Conservation (phyloP, 768 basidiomycete species). For the Hygrocybe coccinea region DNA sequence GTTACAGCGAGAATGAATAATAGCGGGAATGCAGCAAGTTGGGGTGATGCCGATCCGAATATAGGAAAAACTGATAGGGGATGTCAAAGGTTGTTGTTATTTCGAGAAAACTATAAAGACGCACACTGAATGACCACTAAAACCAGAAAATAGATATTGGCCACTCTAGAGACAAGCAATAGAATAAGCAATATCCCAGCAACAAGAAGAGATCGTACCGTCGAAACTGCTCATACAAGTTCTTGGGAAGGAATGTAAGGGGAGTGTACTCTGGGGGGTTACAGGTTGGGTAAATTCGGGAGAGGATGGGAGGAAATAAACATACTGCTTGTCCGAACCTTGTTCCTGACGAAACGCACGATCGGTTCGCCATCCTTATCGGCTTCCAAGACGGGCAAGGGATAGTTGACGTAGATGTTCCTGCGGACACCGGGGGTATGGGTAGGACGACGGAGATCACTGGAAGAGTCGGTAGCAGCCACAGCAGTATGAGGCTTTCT, state of each 20-base stretch:
- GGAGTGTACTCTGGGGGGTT: constrained; percentile 86
- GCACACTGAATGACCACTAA: constrained; percentile 79
- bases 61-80: constrained; percentile 67
- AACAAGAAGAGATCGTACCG: constrained; percentile 44
- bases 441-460: constrained; percentile 31
- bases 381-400: constrained; percentile 59
- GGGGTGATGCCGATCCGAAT: constrained; percentile 82
- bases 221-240: constrained; percentile 91
- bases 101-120: no score
- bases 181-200: not conserved
- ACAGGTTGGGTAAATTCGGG: no score
- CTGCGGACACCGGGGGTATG: constrained; percentile 52
- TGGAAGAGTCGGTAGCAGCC: constrained; percentile 24
- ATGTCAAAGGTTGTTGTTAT: no score
- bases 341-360: constrained; percentile 81
- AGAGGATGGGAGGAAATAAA: constrained; percentile 15
- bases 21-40: constrained; percentile 79
- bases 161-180: constrained; percentile 47
- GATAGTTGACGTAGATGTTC: constrained; percentile 77
- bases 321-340: constrained; percentile 90
- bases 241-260: constrained; percentile 88
- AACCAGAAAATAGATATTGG: constrained; percentile 87
- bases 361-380: constrained; percentile 72
- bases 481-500: constrained; percentile 28
- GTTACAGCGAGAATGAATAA: constrained; percentile 84